Percentiles rank a stretch among this genome's conserved stretches.
Evolutionary conservation across 2,329 filamentous ascomycete genomes (phyloP).

Genomic region (Lachnellula hyalina): DNA sequence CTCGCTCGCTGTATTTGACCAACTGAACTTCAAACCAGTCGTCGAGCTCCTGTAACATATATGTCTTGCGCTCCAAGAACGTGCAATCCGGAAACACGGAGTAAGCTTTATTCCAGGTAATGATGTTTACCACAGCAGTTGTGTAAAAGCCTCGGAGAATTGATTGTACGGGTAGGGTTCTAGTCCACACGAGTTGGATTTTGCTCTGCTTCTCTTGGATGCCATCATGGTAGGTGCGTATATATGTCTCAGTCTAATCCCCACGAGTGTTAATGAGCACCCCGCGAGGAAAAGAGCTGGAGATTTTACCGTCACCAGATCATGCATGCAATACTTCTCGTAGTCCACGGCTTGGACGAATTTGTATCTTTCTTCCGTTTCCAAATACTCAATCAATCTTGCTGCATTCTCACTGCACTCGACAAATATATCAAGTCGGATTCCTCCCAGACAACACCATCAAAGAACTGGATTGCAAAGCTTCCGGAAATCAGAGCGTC

Average conservation of each 20-base stretch:
- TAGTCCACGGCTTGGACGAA: neutral
- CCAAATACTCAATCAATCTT: neutral
- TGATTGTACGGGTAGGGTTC: neutral
- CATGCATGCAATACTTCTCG: neutral
- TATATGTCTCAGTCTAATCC: neutral
- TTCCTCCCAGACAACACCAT: constrained; percentile 6
- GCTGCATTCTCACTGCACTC: neutral
- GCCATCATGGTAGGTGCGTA: neutral
- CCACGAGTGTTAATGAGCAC: neutral
- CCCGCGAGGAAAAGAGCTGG: neutral
- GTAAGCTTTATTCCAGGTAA: constrained; percentile 10
- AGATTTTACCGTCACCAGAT: neutral
- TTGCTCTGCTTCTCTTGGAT: neutral
- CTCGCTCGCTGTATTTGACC: neutral
- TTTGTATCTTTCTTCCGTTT: neutral
- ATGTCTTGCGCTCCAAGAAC: constrained; percentile 1
- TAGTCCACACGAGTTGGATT: neutral
- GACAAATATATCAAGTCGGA: constrained; percentile 11
- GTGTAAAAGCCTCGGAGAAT: constrained; percentile 6
- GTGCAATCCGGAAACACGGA: constrained; percentile 6
- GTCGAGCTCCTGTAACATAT: neutral
- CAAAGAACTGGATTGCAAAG: constrained; percentile 9
- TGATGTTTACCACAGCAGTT: constrained; percentile 4
- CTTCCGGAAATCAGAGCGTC: constrained; percentile 2
- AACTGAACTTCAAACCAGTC: neutral